These are phyloP conservation scores for Thermothielavioides terrestris DNA, from an alignment of 495 filamentous ascomycete genomes.

Conservation along the genomic window DNA sequence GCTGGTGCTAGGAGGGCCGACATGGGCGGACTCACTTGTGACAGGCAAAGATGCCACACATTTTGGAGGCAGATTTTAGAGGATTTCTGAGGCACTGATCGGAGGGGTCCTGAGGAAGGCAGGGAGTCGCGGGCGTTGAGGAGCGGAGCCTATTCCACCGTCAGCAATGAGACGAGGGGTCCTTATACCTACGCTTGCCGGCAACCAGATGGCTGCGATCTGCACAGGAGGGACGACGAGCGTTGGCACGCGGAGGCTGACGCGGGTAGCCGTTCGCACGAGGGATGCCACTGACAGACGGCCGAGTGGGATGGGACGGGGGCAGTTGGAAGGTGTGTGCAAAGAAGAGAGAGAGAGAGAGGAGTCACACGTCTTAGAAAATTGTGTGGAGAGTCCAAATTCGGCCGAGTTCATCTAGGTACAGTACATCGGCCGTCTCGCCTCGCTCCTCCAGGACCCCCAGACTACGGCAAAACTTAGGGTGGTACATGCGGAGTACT, in stretches of 20 bases:
- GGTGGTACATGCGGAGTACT: too few relatives aligned
- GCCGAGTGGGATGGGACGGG: slow-evolving; percentile 19
- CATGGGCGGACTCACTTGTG: slow-evolving; percentile 56
- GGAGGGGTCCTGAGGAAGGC: neutral
- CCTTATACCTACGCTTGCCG: slow-evolving; percentile 19
- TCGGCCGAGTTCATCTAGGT: slow-evolving; percentile 24
- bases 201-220: neutral
- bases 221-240: neutral
- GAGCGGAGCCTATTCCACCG: slow-evolving; percentile 16
- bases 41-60: slow-evolving; percentile 90
- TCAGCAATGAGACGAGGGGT: slow-evolving; percentile 15
- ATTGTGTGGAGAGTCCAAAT: slow-evolving; percentile 26
- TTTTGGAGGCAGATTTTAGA: slow-evolving; percentile 24
- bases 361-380: slow-evolving; percentile 29
- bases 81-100: slow-evolving; percentile 1
- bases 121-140: slow-evolving; percentile 12
- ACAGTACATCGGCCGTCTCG: slow-evolving; percentile 16
- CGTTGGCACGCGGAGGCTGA: neutral
- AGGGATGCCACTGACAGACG: slow-evolving; percentile 13
- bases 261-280: slow-evolving; percentile 9
- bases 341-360: slow-evolving; percentile 14
- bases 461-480: slow-evolving; percentile 11
- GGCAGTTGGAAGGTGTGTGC: slow-evolving; percentile 12
- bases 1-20: neutral
- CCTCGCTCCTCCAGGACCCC: slow-evolving; percentile 8